Evolutionary conservation across 805 yeast species (phyloP), one percentile per base, ranked within the genome.

Genomic region (Candida orba): DNA sequence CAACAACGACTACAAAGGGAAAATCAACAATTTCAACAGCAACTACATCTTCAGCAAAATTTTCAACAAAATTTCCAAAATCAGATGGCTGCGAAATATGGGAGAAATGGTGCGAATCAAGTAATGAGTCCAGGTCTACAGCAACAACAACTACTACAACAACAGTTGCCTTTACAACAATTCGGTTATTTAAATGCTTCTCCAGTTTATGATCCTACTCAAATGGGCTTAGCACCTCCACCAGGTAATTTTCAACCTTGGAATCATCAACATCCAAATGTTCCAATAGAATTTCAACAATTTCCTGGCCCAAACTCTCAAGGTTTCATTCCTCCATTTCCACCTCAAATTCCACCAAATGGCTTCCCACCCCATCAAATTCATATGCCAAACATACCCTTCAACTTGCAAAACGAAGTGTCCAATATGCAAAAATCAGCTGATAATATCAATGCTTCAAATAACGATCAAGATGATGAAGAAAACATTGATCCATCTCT

Each of bases 81-180:
- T 12, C 52, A 50, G 37, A 47, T 52, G 45, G 56, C 58, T 8
- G 52, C 52, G 3, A 53, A 50, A 39, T 56, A 54, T 41, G 56
- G 54, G 29, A 46, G 41, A 17, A 48, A 49, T 17, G 57, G 55
- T 6, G 50, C 50, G 4, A 41, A 29, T 18, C 41, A 20, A 22
- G 8, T 13, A 27, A 9, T 12, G 12, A 27, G 29, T 27, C 29
- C 29, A 27, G 13, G 29, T 10, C 6, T 27, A 27, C 45, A 35
- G 15, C 39, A 17, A 18, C 37, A 36, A 8, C 39, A 17, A 18
- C 37, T 33, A 8, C 40, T 17, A 9, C 38, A 20, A 20, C 36
- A 23, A 14, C 41, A 37, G 8, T 38, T 12, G 5, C 29, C 35
- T 17, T 18, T 25, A 7, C 41, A 30, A 15, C 33, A 36, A 27